Conservation (phyloP, 495 filamentous ascomycete species). For the Bacidia rubella region DNA sequence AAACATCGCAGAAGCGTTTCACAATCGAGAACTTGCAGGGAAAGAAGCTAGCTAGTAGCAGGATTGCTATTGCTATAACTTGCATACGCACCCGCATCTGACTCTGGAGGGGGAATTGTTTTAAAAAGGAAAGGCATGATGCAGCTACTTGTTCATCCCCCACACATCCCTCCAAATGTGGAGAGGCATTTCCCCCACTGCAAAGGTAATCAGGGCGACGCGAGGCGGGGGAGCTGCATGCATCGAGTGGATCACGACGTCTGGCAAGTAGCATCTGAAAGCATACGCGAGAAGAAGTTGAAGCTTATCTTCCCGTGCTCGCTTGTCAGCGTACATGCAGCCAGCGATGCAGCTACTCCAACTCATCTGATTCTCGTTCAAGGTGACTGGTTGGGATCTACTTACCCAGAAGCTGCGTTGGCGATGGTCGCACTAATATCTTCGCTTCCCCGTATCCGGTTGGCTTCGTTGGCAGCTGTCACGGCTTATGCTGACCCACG, state of each 20-base stretch:
- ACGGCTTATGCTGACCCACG: not conserved
- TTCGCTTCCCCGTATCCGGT: slow-evolving; percentile 1
- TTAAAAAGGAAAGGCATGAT: not conserved
- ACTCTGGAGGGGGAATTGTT: not conserved
- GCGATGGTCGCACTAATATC: not conserved
- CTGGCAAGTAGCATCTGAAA: no score
- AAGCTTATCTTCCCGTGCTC: not conserved
- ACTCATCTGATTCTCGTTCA: not conserved
- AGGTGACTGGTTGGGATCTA: not conserved
- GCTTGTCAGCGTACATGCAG: not conserved
- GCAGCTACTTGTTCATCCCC: not conserved
- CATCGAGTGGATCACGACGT: no score
- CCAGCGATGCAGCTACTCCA: not conserved
- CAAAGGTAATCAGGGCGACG: not conserved
- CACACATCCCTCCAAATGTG: not conserved
- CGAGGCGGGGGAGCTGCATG: no score
- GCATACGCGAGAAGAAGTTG: no score
- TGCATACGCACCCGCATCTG: not conserved
- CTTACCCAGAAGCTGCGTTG: not conserved
- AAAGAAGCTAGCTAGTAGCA: not conserved
- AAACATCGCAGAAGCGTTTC: no score
- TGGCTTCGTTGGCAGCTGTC: slow-evolving; percentile 2
- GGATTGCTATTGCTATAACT: not conserved
- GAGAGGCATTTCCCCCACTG: not conserved
- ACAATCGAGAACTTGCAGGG: no score